Evolutionary conservation across 2,329 filamentous ascomycete species (phyloP).

Genomic region (Arthrobotrys pseudoclavata): DNA sequence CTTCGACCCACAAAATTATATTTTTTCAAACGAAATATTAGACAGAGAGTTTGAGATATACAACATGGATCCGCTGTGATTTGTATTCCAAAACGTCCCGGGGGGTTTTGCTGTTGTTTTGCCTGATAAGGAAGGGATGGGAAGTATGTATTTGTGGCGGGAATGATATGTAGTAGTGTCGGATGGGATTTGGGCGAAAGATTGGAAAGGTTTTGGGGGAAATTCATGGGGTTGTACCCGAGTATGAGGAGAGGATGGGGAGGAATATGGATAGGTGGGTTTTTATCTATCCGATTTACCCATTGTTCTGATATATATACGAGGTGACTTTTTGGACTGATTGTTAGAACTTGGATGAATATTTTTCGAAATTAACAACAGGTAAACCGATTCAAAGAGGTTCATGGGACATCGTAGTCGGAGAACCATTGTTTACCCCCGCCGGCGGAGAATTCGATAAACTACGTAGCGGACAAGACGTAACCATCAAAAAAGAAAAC

Average conservation of each 20-base stretch:
- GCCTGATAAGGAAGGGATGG: slow-evolving; percentile 76
- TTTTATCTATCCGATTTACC: no score
- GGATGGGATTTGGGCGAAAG: slow-evolving; percentile 85
- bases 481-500: slow-evolving; percentile 72
- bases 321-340: background rate
- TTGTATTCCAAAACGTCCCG: slow-evolving; percentile 82
- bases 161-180: slow-evolving; percentile 81
- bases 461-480: slow-evolving; percentile 73
- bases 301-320: no score
- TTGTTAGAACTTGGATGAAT: slow-evolving; percentile 69
- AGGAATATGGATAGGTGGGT: slow-evolving; percentile 85
- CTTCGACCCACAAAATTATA: slow-evolving; percentile 64
- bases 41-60: slow-evolving; percentile 74
- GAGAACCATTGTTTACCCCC: slow-evolving; percentile 80
- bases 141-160: slow-evolving; percentile 80
- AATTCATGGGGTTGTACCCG: slow-evolving; percentile 81
- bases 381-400: slow-evolving; percentile 84
- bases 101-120: slow-evolving; percentile 86
- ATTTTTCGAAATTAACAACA: slow-evolving; percentile 82
- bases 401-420: slow-evolving; percentile 85
- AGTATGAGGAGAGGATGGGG: slow-evolving; percentile 89
- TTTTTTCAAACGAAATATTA: slow-evolving; percentile 78
- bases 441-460: slow-evolving; percentile 74
- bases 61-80: slow-evolving; percentile 75
- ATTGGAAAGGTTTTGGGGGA: slow-evolving; percentile 77